A percentile compares a stretch with the other conserved stretches of the same genome.
Conservation (phyloP, 768 basidiomycete species). For the Austroboletus eburneus region DNA sequence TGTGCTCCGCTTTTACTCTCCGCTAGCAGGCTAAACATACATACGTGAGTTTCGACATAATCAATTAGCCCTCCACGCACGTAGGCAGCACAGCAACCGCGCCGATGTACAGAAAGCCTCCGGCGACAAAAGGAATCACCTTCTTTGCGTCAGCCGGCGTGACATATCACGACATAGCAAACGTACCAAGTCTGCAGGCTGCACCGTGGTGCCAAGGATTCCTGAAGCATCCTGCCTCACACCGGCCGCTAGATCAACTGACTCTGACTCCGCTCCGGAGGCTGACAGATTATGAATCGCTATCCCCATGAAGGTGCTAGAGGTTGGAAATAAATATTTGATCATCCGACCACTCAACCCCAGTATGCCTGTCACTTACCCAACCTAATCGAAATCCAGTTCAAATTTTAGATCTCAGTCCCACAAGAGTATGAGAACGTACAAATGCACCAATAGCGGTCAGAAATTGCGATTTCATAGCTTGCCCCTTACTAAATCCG, state of each 20-base stretch:
- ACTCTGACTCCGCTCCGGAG: slow-evolving; percentile 37
- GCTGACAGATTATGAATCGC: slow-evolving; percentile 73
- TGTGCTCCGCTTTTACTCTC: slow-evolving; percentile 87
- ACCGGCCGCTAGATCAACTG: slow-evolving; percentile 67
- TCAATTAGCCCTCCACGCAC: slow-evolving; percentile 43
- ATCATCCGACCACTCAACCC: slow-evolving; percentile 3
- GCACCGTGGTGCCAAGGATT: slow-evolving; percentile 78
- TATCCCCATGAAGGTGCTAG: slow-evolving; percentile 84
- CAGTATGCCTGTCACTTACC: slow-evolving; percentile 21
- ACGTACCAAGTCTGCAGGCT: slow-evolving; percentile 76
- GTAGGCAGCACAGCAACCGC: slow-evolving; percentile 89
- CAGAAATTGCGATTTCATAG: slow-evolving; percentile 90
- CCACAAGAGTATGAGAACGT: slow-evolving; percentile 19
- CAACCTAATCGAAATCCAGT: slow-evolving; percentile 30
- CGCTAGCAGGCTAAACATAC: slow-evolving; percentile 70
- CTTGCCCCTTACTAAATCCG: slow-evolving; percentile 86
- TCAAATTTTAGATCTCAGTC: slow-evolving; percentile 1
- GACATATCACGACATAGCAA: slow-evolving; percentile 10
- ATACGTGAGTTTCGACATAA: slow-evolving; percentile 16
- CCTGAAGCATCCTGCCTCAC: slow-evolving; percentile 73
- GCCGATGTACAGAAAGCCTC: slow-evolving; percentile 91
- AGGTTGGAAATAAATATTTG: background rate
- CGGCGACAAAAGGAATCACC: slow-evolving; percentile 89
- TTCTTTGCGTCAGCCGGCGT: slow-evolving; percentile 28
- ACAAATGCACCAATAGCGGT: slow-evolving; percentile 93